Evolutionary conservation across 176 grass and related monocot species (phyloP), one percentile per base, ranked within the genome.

Genomic region (Cymbopogon citratus): DNA sequence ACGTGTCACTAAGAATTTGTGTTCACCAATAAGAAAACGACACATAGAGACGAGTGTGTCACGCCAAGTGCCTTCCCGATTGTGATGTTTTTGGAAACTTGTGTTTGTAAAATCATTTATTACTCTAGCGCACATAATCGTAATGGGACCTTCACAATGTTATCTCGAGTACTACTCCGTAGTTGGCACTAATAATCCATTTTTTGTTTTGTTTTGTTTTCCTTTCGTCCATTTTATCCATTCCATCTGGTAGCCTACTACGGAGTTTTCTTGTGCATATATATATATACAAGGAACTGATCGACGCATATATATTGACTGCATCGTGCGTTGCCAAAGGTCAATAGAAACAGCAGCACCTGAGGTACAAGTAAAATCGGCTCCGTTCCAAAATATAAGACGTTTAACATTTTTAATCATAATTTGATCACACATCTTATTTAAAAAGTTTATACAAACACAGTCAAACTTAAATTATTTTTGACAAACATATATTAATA

Each of bases 51-150:
- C 15, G 46, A 51, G 46, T 51, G 18, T 57, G 9, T 26, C 1
- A 45, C n/a, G n/a, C n/a, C n/a, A n/a, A n/a, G n/a, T n/a, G n/a
- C n/a, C n/a, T n/a, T 56, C 38, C 9, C 0, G 83, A 70, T 19
- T 34, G 51, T 13, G 52, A 85, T 52, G 74, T 34, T 69, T 69
- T 85, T 36, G 75, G 54, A 72, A 36, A 40, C 45, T 79, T 31
- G 66, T 62, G 10, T 46, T 64, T 24, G 21, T 12, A 12, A 29
- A 48, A 19, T 1, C 28, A 48, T 56, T 56, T 40, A 7, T 8
- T 43, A 64, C 14, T 63, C 48, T 9, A 49, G 28, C 9, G 3
- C 21, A 21, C 21, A 74, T 80, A 48, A 48, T 19, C 28, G 67
- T 31, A 76, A 80, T 16, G 23, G 14, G 76, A 85, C 76, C 10